Percentiles rank a stretch among this genome's conserved stretches.
Evolutionary conservation across 371 early-diverging fungal species (phyloP).

Genomic region (Gilbertella persicaria): DNA sequence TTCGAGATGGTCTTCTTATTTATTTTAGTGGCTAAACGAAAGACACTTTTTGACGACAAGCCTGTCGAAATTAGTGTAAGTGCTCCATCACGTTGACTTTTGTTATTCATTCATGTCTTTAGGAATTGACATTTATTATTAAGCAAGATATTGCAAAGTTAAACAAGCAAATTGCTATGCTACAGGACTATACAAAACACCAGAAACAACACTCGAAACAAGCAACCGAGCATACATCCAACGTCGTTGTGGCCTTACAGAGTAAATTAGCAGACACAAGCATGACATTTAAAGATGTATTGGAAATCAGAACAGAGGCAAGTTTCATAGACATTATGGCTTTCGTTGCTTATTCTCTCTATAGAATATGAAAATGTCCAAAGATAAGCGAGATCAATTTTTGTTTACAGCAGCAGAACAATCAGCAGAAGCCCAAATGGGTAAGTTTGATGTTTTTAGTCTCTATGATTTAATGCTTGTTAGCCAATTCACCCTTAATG

Average conservation of each 20-base stretch:
- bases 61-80: constrained; percentile 74
- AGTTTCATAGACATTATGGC: not conserved
- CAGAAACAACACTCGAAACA: constrained; percentile 64
- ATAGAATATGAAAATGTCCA: too few relatives aligned
- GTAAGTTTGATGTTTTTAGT: too few relatives aligned
- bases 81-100: not conserved
- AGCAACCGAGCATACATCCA: constrained; percentile 84
- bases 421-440: too few relatives aligned
- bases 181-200: constrained; percentile 66
- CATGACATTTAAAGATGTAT: constrained; percentile 87
- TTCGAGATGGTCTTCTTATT: not conserved
- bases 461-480: too few relatives aligned
- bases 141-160: constrained; percentile 95
- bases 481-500: too few relatives aligned
- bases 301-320: constrained; percentile 88
- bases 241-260: constrained; percentile 87
- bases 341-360: not conserved
- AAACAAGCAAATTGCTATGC: constrained; percentile 85
- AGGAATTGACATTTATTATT: constrained; percentile 91
- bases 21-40: constrained; percentile 69
- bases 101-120: constrained; percentile 21
- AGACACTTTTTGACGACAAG: constrained; percentile 74
- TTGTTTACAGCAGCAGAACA: too few relatives aligned
- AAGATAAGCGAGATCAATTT: too few relatives aligned
- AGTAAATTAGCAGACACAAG: constrained; percentile 71